Conservation (phyloP, 2,329 filamentous ascomycete species). For the Exophiala calicioides region DNA sequence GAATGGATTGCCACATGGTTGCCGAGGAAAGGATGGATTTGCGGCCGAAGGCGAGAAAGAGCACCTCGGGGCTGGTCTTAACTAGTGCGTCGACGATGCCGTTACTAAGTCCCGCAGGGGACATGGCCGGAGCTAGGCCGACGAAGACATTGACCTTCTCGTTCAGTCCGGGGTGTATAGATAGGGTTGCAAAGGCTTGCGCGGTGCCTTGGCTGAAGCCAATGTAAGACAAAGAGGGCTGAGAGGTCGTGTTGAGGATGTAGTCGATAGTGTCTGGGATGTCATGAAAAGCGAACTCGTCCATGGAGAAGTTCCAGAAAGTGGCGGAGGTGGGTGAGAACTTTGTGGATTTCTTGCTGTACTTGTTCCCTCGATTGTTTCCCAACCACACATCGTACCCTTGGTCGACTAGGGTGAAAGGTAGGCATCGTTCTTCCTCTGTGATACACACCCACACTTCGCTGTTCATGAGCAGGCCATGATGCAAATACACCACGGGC, state of each 20-base stretch:
- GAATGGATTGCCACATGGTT: slow-evolving; percentile 94
- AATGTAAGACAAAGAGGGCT: slow-evolving; percentile 87
- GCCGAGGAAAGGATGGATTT: slow-evolving; percentile 88
- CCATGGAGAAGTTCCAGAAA: slow-evolving; percentile 99
- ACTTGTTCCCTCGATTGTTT: slow-evolving; percentile 98
- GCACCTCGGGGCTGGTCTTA: slow-evolving; percentile 87
- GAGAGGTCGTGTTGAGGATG: slow-evolving; percentile 78
- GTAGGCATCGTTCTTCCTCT: slow-evolving; percentile 79
- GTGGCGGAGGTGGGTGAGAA: slow-evolving; percentile 70
- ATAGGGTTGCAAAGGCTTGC: slow-evolving; percentile 90
- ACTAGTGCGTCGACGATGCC: slow-evolving; percentile 89
- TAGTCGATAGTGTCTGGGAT: slow-evolving; percentile 95
- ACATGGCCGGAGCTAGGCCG: slow-evolving; percentile 93
- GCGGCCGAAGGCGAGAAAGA: slow-evolving; percentile 90
- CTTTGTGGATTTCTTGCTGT: slow-evolving; percentile 89
- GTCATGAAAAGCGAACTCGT: slow-evolving; percentile 96
- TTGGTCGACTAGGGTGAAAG: slow-evolving; percentile 83
- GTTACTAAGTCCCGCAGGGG: slow-evolving; percentile 84
- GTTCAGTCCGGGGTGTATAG: slow-evolving; percentile 89
- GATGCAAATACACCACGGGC: slow-evolving; percentile 89
- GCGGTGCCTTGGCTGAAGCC: slow-evolving; percentile 97
- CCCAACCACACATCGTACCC: slow-evolving; percentile 98
- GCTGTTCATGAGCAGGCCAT: slow-evolving; percentile 97
- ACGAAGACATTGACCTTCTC: slow-evolving; percentile 95
- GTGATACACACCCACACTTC: slow-evolving; percentile 97